These are phyloP conservation scores for Epichloe gansuensis DNA, from an alignment of 2,329 filamentous ascomycete genomes.

Conservation along the genomic window DNA sequence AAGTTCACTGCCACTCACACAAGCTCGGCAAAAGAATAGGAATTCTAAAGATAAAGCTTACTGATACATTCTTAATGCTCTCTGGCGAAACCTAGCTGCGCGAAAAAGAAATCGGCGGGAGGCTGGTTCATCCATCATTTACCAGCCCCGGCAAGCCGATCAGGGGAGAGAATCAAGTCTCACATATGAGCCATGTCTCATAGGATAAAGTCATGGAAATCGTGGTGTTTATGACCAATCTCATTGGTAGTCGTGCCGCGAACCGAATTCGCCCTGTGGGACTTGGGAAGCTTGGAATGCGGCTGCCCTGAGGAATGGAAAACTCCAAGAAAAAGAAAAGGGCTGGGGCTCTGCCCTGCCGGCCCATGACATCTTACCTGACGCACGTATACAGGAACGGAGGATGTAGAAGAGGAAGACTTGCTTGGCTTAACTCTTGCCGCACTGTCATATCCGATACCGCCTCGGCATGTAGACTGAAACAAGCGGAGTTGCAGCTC, in stretches of 20 bases:
- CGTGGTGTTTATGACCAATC: not conserved
- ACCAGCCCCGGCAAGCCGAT: too few species aligned
- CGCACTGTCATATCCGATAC: not conserved
- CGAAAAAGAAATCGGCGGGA: too few species aligned
- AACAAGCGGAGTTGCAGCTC: not conserved
- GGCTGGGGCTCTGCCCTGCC: not conserved
- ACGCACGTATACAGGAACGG: not conserved
- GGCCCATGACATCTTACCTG: not conserved
- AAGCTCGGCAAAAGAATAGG: too few species aligned
- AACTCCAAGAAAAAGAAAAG: not conserved
- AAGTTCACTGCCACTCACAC: too few species aligned
- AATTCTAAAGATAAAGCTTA: too few species aligned
- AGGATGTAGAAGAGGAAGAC: not conserved
- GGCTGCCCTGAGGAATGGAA: not conserved
- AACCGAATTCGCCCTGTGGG: not conserved
- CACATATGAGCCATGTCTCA: too few species aligned
- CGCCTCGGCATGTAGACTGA: conserved; percentile 1
- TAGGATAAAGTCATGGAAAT: too few species aligned
- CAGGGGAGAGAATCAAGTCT: too few species aligned
- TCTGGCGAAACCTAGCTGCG: too few species aligned
- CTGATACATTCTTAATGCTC: too few species aligned
- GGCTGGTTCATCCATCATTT: too few species aligned
- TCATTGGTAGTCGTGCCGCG: not conserved
- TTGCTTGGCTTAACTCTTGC: not conserved
- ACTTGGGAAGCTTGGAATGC: not conserved